These are phyloP conservation scores for Calycina herbarum DNA, from an alignment of 2,329 filamentous ascomycete species.

Conservation along the genomic window DNA sequence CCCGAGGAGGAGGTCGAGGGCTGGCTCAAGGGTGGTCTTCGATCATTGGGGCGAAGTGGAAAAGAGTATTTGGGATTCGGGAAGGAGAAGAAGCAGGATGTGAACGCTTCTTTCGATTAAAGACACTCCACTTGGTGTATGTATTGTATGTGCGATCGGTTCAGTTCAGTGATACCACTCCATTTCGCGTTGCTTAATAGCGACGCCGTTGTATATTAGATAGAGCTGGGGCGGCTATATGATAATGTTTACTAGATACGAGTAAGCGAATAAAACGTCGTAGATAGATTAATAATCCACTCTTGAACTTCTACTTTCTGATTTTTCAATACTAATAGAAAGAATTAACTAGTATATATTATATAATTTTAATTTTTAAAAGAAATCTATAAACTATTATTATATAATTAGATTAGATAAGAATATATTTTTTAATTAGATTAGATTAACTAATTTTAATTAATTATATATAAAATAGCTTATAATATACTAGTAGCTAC, in stretches of 20 bases:
- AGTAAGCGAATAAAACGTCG: neutral
- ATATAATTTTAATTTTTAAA: neutral
- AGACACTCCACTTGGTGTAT: neutral
- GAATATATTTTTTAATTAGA: too few species aligned
- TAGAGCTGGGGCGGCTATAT: neutral
- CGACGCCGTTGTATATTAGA: neutral
- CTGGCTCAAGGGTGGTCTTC: slow-evolving; percentile 61
- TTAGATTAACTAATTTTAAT: too few species aligned
- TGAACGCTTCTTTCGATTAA: slow-evolving; percentile 4
- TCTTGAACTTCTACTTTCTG: neutral
- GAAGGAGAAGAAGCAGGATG: slow-evolving; percentile 24
- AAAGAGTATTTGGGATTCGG: slow-evolving; percentile 26
- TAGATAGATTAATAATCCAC: neutral
- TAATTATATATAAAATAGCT: too few species aligned
- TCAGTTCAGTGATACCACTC: slow-evolving; percentile 8
- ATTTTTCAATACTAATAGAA: neutral
- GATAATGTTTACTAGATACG: neutral
- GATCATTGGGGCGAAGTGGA: slow-evolving; percentile 45
- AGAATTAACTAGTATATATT: too few species aligned
- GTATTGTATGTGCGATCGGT: slow-evolving; percentile 7
- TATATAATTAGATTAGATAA: too few species aligned
- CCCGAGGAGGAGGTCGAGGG: slow-evolving; percentile 70
- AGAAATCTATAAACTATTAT: neutral
- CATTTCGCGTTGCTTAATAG: neutral
- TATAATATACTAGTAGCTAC: too few species aligned